Evolutionary conservation across 164 flowering plant species (phyloP).

Genomic region (Sedum album): DNA sequence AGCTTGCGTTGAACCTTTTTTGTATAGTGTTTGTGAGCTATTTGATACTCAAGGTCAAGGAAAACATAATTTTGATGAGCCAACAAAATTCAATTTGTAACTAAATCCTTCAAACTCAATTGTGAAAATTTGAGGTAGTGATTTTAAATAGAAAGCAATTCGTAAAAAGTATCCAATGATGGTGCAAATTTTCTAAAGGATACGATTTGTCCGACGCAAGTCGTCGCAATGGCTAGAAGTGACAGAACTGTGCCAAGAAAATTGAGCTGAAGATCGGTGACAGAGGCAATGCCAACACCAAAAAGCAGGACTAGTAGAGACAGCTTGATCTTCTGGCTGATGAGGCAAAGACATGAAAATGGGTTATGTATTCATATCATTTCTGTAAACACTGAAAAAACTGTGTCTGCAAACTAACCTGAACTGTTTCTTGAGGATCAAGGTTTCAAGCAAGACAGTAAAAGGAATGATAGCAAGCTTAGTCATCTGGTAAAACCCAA

Average conservation of each 20-base stretch:
- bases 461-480: constrained; percentile 98
- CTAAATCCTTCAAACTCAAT: no score
- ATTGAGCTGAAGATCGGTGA: constrained; percentile 95
- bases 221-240: constrained; percentile 82
- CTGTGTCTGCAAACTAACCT: constrained; percentile 31
- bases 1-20: constrained; percentile 79
- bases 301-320: constrained; percentile 63
- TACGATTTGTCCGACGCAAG: constrained; percentile 98
- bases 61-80: not conserved
- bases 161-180: not conserved
- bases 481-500: constrained; percentile 99
- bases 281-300: constrained; percentile 93
- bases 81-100: no score
- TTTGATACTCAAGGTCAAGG: not conserved
- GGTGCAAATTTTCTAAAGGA: constrained; percentile 25
- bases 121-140: no score
- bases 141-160: not conserved
- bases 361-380: not conserved
- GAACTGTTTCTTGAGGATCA: constrained; percentile 84
- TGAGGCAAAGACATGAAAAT: not conserved
- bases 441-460: constrained; percentile 83
- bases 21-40: constrained; percentile 97
- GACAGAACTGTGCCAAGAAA: constrained; percentile 75
- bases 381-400: not conserved
- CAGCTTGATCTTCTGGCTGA: constrained; percentile 78